Evolutionary conservation across 2,329 filamentous ascomycete species (phyloP).

Genomic region (Diaporthe citriasiana): DNA sequence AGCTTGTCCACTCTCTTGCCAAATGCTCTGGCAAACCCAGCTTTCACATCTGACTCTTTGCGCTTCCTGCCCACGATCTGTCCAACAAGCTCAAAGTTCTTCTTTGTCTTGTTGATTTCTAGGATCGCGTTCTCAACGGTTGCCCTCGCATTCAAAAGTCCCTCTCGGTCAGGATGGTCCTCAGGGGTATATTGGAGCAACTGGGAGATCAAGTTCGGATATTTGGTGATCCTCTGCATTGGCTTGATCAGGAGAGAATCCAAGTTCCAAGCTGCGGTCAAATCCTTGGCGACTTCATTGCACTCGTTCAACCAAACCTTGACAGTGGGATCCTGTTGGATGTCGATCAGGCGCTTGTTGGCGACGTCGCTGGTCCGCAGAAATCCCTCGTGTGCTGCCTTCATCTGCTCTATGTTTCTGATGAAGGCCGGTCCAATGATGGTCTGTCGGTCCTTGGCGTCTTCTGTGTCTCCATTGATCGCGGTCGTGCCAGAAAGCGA

Average conservation of each 20-base stretch:
- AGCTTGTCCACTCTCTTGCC: slow-evolving; percentile 90
- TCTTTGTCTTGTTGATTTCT: slow-evolving; percentile 96
- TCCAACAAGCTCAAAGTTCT: slow-evolving; percentile 91
- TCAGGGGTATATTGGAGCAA: slow-evolving; percentile 83
- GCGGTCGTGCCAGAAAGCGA: slow-evolving; percentile 44
- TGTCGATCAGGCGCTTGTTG: slow-evolving; percentile 71
- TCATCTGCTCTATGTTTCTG: slow-evolving; percentile 72
- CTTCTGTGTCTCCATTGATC: slow-evolving; percentile 61
- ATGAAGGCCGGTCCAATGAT: slow-evolving; percentile 68
- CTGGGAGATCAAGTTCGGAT: slow-evolving; percentile 86
- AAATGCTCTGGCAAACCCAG: slow-evolving; percentile 90
- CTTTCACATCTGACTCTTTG: slow-evolving; percentile 89
- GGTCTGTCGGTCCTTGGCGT: slow-evolving; percentile 67
- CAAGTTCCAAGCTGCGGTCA: slow-evolving; percentile 94
- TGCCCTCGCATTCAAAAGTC: slow-evolving; percentile 69
- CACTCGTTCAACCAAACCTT: slow-evolving; percentile 94
- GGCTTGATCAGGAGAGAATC: slow-evolving; percentile 98
- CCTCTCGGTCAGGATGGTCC: slow-evolving; percentile 85
- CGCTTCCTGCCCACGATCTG: slow-evolving; percentile 88
- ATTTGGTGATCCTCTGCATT: slow-evolving; percentile 94
- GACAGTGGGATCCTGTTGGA: slow-evolving; percentile 74
- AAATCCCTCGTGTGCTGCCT: slow-evolving; percentile 72
- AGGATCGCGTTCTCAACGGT: slow-evolving; percentile 76
- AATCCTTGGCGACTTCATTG: slow-evolving; percentile 89
- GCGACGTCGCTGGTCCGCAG: slow-evolving; percentile 74